phyloP scores from a whole-genome alignment of 257 asterid genomes.

The Solanum verrucosum region DNA sequence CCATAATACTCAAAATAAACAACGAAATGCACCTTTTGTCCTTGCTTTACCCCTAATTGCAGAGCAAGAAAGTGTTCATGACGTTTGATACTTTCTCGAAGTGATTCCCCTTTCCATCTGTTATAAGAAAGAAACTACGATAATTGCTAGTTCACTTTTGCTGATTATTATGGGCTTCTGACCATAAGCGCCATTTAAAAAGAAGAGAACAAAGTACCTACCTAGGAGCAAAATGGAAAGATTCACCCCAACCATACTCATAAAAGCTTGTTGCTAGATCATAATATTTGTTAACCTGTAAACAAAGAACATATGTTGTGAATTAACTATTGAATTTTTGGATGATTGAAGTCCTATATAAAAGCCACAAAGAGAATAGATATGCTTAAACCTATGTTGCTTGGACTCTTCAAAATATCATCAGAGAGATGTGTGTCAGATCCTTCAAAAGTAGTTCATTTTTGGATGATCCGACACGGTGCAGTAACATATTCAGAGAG shows the following conservation, averaged over 20 bases:
- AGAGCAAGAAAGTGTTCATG: slow-evolving; percentile 10
- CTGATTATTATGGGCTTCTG: not conserved
- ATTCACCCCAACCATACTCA: slow-evolving; percentile 15
- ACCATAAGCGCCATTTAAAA: not conserved
- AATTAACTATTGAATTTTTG: not conserved
- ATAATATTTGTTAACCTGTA: slow-evolving; percentile 10
- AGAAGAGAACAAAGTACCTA: not conserved
- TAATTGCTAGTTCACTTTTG: not conserved
- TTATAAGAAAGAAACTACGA: not conserved
- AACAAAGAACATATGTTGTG: not conserved
- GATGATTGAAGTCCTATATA: not conserved
- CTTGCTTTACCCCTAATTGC: slow-evolving; percentile 2
- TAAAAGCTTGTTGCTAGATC: slow-evolving; percentile 7
- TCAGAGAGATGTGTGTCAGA: not conserved
- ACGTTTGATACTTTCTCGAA: slow-evolving; percentile 7
- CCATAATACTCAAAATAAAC: not conserved
- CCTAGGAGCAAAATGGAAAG: slow-evolving; percentile 13
- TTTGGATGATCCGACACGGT: not conserved
- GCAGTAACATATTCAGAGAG: not conserved
- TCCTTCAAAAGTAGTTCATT: not conserved
- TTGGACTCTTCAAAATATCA: not conserved
- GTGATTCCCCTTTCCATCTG: slow-evolving; percentile 14
- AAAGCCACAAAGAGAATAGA: not conserved
- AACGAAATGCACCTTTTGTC: slow-evolving; percentile 2
- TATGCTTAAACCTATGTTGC: not conserved